Base-by-base conservation (phyloP, 2,329 filamentous ascomycete species). In the Clarireedia sp. region DNA sequence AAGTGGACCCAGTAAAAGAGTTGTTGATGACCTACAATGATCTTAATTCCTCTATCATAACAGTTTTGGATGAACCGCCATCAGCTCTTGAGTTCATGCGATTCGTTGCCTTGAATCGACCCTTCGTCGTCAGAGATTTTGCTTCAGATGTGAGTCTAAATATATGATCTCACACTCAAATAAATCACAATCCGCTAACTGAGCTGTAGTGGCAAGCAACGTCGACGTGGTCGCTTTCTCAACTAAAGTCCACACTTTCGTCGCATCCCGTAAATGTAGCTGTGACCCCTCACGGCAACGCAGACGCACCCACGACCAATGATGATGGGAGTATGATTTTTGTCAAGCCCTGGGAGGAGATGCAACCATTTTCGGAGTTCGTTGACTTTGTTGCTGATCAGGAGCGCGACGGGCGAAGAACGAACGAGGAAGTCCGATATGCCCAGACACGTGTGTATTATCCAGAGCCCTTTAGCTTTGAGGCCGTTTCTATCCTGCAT, bases 81-180 rank as follows among this genome's bases (percentile, higher is more conserved):
- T 87, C 83, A 26, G 80, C 89, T 0, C 77, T 94, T 5, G 85
- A 91, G 66, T 92, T 92, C 67, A 86, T 90, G 82, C 81, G 86
- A 64, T 86, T 83, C 69, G 87, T 91, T 19, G 78, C 85, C 16
- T 77, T 75, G 37, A 94, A 92, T 67, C 79, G 82, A 1, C 89
- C 89, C 0, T 91, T 92, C 63, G 79, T 92, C 2, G 73, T 91
- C 26, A 78, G 85, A 38, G 73, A 76, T 8, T 86, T 77, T 3
- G 86, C 86, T 1, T 66, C 66, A 0, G 69, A 76, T 37, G 52
- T 55, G 45, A 44, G 47, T 5, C 36, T 2, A 2, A 12, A 33
- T 3, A 10, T 33, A 12, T 12, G 12, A 33, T 33, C 29, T 14
- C 10, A 33, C 9, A 12, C 29, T 33, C 29, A 33, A 33, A 10